phyloP scores from a whole-genome alignment of 805 yeast species.

The Myxozyma monticola region DNA sequence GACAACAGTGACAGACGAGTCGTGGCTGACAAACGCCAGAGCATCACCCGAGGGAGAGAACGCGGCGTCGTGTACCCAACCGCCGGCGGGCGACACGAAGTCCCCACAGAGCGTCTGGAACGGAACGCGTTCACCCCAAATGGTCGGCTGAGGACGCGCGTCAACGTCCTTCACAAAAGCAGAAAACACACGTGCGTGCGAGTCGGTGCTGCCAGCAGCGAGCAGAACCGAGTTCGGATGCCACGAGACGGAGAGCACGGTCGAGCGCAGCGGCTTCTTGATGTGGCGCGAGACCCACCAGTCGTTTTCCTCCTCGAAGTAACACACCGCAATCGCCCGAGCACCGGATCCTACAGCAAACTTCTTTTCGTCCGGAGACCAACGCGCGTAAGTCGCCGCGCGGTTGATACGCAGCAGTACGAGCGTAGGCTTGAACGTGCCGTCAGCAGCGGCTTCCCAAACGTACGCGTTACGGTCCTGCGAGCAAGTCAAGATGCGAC shows the following conservation, averaged over 20 bases:
- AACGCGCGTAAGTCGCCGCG: conserved; percentile 89
- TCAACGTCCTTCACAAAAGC: conserved; percentile 89
- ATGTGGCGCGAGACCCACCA: conserved; percentile 99
- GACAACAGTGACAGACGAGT: conserved; percentile 75
- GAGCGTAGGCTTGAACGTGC: conserved; percentile 77
- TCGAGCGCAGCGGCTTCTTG: conserved; percentile 89
- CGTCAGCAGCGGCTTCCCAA: conserved; percentile 75
- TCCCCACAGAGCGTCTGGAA: conserved; percentile 90
- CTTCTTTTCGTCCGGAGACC: conserved; percentile 95
- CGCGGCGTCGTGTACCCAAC: conserved; percentile 90
- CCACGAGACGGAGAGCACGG: conserved; percentile 83
- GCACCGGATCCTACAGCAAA: conserved; percentile 98
- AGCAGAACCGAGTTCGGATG: conserved; percentile 87
- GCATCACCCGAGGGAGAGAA: conserved; percentile 80
- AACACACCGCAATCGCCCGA: conserved; percentile 90
- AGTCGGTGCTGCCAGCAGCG: conserved; percentile 91
- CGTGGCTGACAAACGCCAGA: conserved; percentile 82
- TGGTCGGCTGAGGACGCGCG: conserved; percentile 71
- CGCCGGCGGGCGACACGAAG: conserved; percentile 64
- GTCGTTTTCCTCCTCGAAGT: conserved; percentile 91
- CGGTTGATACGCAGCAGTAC: conserved; percentile 90
- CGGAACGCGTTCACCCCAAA: conserved; percentile 95
- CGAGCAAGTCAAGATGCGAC: conserved; percentile 92
- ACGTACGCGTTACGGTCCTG: conserved; percentile 98
- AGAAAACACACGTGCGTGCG: conserved; percentile 85